Percentiles rank a stretch among this genome's conserved stretches.
Evolutionary conservation across 768 basidiomycete genomes (phyloP).

Genomic region (Mycena alexandri): DNA sequence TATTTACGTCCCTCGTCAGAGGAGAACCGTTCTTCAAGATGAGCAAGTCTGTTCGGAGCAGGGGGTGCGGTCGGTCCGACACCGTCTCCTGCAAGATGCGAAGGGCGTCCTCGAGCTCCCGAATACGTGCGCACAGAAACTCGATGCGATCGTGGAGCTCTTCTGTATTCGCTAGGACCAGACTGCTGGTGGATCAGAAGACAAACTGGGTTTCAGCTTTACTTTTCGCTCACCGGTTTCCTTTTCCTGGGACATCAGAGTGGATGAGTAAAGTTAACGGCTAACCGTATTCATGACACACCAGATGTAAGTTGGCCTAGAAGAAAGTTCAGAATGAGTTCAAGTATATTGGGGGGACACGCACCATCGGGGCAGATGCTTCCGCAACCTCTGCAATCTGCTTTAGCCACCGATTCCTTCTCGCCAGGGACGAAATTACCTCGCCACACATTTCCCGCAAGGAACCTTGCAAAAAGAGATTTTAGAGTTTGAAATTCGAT

Average conservation of each 20-base stretch:
- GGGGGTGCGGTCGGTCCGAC: conserved; percentile 64
- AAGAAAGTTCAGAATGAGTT: conserved; percentile 6
- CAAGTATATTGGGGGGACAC: conserved; percentile 29
- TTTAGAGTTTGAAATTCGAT: not conserved
- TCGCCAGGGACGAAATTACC: conserved; percentile 18
- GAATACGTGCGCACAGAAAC: conserved; percentile 64
- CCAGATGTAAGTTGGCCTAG: conserved; percentile 26
- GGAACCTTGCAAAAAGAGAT: conserved; percentile 62
- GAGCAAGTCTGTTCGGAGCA: conserved; percentile 53
- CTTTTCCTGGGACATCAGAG: conserved; percentile 57
- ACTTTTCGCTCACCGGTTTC: conserved; percentile 59
- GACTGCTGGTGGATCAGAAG: conserved; percentile 44
- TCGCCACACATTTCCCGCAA: conserved; percentile 81
- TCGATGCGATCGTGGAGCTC: conserved; percentile 79
- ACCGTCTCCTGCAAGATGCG: conserved; percentile 60
- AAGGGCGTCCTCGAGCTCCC: conserved; percentile 72
- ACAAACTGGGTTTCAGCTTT: too few relatives aligned
- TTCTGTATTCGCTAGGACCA: conserved; percentile 76
- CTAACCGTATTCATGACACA: conserved; percentile 48
- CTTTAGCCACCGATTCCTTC: not conserved
- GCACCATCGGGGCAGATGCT: conserved; percentile 83
- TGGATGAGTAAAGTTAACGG: conserved; percentile 54
- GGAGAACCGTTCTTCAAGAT: conserved; percentile 41
- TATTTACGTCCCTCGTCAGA: not conserved
- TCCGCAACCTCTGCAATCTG: conserved; percentile 68